These are phyloP conservation scores for Stentor roeselii DNA, from an alignment of 73 alveolate species.

Conservation along the genomic window DNA sequence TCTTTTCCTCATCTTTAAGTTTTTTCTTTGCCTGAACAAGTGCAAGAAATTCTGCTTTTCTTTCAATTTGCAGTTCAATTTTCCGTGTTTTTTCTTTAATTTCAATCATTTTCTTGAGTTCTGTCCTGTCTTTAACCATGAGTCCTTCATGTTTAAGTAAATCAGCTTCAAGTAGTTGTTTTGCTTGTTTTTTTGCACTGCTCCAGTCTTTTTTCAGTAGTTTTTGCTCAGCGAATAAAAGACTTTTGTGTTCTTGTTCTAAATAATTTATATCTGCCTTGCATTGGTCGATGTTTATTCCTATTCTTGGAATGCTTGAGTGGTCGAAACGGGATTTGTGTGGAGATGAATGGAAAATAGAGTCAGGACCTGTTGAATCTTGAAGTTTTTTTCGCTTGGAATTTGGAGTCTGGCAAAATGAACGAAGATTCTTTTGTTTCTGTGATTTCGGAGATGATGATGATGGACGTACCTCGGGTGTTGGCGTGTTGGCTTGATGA, in stretches of 20 bases:
- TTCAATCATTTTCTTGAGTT: neutral
- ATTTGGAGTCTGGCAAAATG: no score
- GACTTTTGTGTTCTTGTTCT: neutral
- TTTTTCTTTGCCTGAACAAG: neutral
- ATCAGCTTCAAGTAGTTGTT: neutral
- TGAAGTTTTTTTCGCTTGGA: no score
- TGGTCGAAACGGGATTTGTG: neutral
- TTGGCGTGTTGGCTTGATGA: no score
- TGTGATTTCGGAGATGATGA: no score
- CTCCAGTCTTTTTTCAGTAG: neutral
- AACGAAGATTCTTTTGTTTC: no score
- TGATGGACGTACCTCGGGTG: no score
- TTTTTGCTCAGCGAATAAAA: neutral
- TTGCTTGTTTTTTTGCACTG: neutral
- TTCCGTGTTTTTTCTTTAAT: neutral
- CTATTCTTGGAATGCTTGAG: neutral
- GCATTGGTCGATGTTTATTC: neutral
- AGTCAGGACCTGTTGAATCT: no score
- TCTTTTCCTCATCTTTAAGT: neutral
- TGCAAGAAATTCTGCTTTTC: neutral
- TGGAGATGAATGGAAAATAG: neutral
- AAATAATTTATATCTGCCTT: neutral
- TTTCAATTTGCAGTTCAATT: neutral
- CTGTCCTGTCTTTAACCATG: neutral
- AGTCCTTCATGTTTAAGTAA: neutral